phyloP scores from a whole-genome alignment of 1,284 basidiomycete species.

The Rhodotorula mucilaginosa region DNA sequence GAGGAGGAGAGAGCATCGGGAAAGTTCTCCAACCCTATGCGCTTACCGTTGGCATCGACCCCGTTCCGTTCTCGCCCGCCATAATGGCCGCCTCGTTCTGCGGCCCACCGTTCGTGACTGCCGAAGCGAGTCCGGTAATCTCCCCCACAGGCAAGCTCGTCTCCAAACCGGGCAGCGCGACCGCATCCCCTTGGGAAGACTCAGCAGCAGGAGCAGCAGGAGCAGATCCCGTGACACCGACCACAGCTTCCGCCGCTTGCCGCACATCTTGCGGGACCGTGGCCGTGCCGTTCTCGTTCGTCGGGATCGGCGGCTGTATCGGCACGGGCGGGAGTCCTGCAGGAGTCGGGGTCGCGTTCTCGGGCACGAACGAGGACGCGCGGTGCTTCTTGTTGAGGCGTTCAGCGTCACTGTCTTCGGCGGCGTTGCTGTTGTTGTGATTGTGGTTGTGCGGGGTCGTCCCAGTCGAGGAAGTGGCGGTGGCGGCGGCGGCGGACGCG shows the following conservation, averaged over 20 bases:
- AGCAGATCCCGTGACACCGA: not conserved
- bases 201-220: not conserved
- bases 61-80: conserved; percentile 15
- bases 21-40: too few species aligned
- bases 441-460: not conserved
- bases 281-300: conserved; percentile 1
- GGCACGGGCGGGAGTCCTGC: conserved; percentile 10
- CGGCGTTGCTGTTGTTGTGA: conserved; percentile 2
- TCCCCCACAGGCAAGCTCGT: conserved; percentile 25
- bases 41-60: too few species aligned
- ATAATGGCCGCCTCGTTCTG: conserved; percentile 28
- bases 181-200: conserved; percentile 1
- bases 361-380: conserved; percentile 38
- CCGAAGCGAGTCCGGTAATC: conserved; percentile 22
- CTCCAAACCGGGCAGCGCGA: conserved; percentile 18
- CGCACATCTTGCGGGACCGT: conserved; percentile 10
- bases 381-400: conserved; percentile 39
- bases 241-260: conserved; percentile 12
- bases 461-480: conserved; percentile 1
- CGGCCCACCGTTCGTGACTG: conserved; percentile 23
- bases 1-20: too few species aligned
- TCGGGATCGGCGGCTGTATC: not conserved
- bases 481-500: conserved; percentile 3
- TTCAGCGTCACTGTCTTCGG: conserved; percentile 28
- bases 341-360: conserved; percentile 24